phyloP scores from a whole-genome alignment of 345 rosid genomes.

The Citrus glauca region DNA sequence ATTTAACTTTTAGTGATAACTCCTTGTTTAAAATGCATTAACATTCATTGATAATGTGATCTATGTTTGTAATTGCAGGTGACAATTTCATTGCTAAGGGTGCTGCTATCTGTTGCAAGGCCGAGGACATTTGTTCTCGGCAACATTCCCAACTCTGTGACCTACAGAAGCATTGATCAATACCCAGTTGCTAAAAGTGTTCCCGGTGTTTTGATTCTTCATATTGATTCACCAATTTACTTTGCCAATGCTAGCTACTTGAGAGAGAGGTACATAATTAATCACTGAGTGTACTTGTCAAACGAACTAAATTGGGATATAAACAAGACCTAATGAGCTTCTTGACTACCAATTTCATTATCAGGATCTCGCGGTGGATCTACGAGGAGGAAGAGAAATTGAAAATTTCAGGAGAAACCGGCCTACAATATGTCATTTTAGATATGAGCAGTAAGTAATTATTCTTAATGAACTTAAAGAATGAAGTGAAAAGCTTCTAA shows the following conservation, averaged over 20 bases:
- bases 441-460: slow-evolving; percentile 62
- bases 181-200: slow-evolving; percentile 55
- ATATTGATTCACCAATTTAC: slow-evolving; percentile 82
- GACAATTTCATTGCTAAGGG: slow-evolving; percentile 57
- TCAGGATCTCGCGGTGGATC: slow-evolving; percentile 85
- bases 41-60: not conserved
- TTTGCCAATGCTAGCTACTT: slow-evolving; percentile 88
- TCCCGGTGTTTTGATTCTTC: slow-evolving; percentile 78
- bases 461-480: not conserved
- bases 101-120: slow-evolving; percentile 72
- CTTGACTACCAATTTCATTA: not conserved
- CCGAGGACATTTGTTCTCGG: slow-evolving; percentile 72
- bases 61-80: slow-evolving; percentile 37
- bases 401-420: slow-evolving; percentile 49
- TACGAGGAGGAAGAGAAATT: slow-evolving; percentile 74
- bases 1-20: no score
- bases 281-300: not conserved
- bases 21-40: no score
- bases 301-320: no score
- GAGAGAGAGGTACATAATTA: slow-evolving; percentile 64
- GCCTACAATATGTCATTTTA: slow-evolving; percentile 70
- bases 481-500: not conserved
- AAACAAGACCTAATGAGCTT: not conserved
- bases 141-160: slow-evolving; percentile 72
- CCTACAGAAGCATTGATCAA: slow-evolving; percentile 77